Conservation (phyloP, 2,329 filamentous ascomycete species). For the Cordyceps cicadae region DNA sequence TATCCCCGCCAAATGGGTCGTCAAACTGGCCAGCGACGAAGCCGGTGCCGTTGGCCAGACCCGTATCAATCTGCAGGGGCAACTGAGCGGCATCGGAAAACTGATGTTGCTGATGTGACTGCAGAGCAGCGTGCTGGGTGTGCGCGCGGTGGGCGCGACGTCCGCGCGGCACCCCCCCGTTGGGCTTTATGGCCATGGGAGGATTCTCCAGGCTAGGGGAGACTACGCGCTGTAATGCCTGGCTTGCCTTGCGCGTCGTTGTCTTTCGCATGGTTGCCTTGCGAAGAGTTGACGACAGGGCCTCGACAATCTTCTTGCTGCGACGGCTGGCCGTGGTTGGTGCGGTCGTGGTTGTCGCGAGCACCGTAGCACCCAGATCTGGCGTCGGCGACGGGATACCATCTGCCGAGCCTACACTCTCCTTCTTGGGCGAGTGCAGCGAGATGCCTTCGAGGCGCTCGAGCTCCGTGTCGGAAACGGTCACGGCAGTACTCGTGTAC, state of each 20-base stretch:
- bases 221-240: conserved; percentile 16
- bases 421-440: conserved; percentile 29
- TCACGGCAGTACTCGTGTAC: background rate
- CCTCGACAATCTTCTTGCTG: conserved; percentile 33
- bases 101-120: background rate
- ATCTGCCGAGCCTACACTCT: conserved; percentile 1
- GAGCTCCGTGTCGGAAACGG: conserved; percentile 40
- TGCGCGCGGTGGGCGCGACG: conserved; percentile 18
- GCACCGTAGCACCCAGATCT: conserved; percentile 12
- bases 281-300: conserved; percentile 32
- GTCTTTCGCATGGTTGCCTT: conserved; percentile 29
- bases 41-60: conserved; percentile 14
- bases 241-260: conserved; percentile 20
- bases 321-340: conserved; percentile 21
- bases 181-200: conserved; percentile 26
- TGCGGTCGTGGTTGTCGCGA: conserved; percentile 20
- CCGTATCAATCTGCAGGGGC: conserved; percentile 19
- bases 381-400: conserved; percentile 22
- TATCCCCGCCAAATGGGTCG: conserved; percentile 30
- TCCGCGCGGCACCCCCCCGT: conserved; percentile 14
- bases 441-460: conserved; percentile 39
- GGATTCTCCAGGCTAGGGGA: conserved; percentile 27
- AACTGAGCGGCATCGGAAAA: conserved; percentile 15
- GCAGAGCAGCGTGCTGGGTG: conserved; percentile 7
- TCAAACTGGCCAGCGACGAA: conserved; percentile 31